These are phyloP conservation scores for Zelonia costaricensis DNA, from an alignment of 208 protist species.

Conservation along the genomic window DNA sequence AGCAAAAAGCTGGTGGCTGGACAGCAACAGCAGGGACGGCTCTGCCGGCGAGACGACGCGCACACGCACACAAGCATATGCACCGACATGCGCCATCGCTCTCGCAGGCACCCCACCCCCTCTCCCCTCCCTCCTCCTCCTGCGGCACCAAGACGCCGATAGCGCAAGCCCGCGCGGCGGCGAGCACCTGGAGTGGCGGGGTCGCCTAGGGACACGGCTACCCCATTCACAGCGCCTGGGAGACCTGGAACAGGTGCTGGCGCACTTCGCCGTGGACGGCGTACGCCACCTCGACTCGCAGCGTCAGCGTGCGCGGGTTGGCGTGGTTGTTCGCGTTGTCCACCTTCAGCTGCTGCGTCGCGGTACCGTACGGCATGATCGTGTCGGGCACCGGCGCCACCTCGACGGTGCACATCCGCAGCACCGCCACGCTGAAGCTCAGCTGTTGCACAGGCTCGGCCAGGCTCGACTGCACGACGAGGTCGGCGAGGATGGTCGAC, in stretches of 20 bases:
- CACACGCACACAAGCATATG: too few species aligned
- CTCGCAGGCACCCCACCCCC: too few species aligned
- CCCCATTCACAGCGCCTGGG: conserved; percentile 23
- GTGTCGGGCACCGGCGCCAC: conserved; percentile 51
- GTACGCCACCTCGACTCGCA: conserved; percentile 80
- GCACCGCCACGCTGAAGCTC: conserved; percentile 72
- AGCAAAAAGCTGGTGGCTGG: too few species aligned
- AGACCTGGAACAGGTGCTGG: conserved; percentile 72
- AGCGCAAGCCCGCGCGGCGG: too few species aligned
- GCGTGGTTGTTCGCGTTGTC: conserved; percentile 48
- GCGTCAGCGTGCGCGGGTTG: conserved; percentile 50
- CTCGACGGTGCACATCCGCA: conserved; percentile 56
- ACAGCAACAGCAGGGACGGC: too few species aligned
- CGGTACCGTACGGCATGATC: conserved; percentile 32
- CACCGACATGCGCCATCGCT: too few species aligned
- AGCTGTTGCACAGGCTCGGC: conserved; percentile 42
- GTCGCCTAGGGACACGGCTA: too few species aligned
- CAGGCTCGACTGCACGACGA: conserved; percentile 47
- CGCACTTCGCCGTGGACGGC: conserved; percentile 31
- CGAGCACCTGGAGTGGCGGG: too few species aligned
- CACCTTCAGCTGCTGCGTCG: conserved; percentile 56
- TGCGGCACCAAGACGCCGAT: too few species aligned
- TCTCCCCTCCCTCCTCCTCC: too few species aligned
- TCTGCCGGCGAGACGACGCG: too few species aligned
- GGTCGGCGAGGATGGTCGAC: conserved; percentile 25